Conservation (phyloP, 2,329 filamentous ascomycete species). For the Talaromyces funiculosus region DNA sequence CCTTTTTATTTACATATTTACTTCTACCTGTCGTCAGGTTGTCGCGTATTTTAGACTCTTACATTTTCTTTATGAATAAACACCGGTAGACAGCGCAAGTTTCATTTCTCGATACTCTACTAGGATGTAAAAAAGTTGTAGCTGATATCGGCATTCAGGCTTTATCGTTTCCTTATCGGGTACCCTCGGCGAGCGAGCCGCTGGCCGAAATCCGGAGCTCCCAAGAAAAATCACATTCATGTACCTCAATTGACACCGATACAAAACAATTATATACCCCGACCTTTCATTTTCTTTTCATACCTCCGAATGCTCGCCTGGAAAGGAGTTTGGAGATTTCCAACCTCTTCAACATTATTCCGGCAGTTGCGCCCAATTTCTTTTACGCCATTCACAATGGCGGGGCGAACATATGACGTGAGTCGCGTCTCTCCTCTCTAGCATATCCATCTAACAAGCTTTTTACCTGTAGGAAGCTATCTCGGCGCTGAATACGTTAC, state of each 20-base stretch:
- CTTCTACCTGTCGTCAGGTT: neutral
- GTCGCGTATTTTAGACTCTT: neutral
- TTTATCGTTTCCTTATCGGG: neutral
- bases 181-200: constrained; percentile 1
- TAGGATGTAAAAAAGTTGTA: no score
- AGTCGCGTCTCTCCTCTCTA: constrained; percentile 7
- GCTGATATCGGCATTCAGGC: neutral
- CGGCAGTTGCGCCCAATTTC: constrained; percentile 25
- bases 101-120: no score
- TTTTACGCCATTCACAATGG: constrained; percentile 28
- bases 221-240: neutral
- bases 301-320: constrained; percentile 2
- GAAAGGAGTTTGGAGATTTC: constrained; percentile 17
- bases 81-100: no score
- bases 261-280: neutral
- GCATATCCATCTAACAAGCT: constrained; percentile 14
- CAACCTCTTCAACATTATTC: constrained; percentile 16
- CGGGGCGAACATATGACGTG: constrained; percentile 36
- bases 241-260: neutral
- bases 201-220: constrained; percentile 2
- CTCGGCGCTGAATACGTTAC: constrained; percentile 65
- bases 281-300: neutral
- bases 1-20: constrained; percentile 6
- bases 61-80: neutral
- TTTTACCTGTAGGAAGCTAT: constrained; percentile 57